phyloP scores from a whole-genome alignment of 192 early-diverging fungal species.

The Lunasporangiospora selenospora region DNA sequence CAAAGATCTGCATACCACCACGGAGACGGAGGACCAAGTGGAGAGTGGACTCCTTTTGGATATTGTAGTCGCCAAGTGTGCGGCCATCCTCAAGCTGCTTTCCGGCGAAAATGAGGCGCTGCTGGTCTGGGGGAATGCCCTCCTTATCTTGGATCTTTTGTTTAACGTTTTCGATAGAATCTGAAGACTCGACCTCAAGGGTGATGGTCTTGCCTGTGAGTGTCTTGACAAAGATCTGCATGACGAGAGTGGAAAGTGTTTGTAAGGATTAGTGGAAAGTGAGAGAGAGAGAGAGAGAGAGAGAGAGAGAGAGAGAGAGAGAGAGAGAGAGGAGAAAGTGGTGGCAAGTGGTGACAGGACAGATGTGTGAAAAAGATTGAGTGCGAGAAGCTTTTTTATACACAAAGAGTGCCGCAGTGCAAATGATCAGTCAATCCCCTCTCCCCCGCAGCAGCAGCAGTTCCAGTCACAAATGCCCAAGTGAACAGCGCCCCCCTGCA shows the following conservation, averaged over 20 bases:
- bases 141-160: slow-evolving; percentile 85
- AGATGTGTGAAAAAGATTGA: too few relatives aligned
- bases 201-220: slow-evolving; percentile 83
- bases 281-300: background rate
- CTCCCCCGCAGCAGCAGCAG: background rate
- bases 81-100: slow-evolving; percentile 82
- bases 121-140: slow-evolving; percentile 80
- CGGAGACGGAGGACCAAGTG: slow-evolving; percentile 74
- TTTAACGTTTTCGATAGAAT: slow-evolving; percentile 84
- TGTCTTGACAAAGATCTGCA: slow-evolving; percentile 84
- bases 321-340: background rate
- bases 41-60: slow-evolving; percentile 76
- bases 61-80: slow-evolving; percentile 77
- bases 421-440: background rate
- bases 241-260: slow-evolving; percentile 21
- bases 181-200: slow-evolving; percentile 77
- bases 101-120: slow-evolving; percentile 82
- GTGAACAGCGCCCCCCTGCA: too few relatives aligned
- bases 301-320: slow-evolving; percentile 1
- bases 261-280: background rate
- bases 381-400: too few relatives aligned
- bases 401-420: background rate
- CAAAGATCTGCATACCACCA: slow-evolving; percentile 72
- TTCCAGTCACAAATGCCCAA: too few relatives aligned
- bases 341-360: too few relatives aligned